phyloP scores from a whole-genome alignment of 345 rosid genomes.

The Euphorbia pulcherrima region DNA sequence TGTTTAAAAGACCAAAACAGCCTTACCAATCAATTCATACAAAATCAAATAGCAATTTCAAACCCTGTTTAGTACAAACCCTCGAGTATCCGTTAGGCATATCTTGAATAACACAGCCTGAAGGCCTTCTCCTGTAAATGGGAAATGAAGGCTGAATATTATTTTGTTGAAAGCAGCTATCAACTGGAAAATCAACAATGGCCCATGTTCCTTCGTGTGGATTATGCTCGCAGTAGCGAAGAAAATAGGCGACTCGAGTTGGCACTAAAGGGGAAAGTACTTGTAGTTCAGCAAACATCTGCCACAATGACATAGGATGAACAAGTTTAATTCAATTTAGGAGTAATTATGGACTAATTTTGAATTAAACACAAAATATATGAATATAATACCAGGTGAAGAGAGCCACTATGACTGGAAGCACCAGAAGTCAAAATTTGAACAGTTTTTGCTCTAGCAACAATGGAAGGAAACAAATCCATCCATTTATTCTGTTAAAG shows the following conservation, averaged over 20 bases:
- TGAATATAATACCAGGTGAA: constrained; percentile 53
- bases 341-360: too few species aligned
- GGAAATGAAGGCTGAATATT: constrained; percentile 47
- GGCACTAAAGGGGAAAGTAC: constrained; percentile 79
- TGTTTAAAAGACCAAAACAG: constrained; percentile 15
- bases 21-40: background rate
- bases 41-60: background rate
- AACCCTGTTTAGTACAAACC: constrained; percentile 25
- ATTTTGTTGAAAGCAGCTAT: constrained; percentile 43
- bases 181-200: constrained; percentile 77
- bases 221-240: constrained; percentile 78
- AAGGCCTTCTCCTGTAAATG: constrained; percentile 58
- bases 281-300: constrained; percentile 92
- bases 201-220: constrained; percentile 63
- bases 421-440: constrained; percentile 61
- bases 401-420: constrained; percentile 71
- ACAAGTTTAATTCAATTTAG: too few species aligned
- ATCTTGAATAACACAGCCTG: constrained; percentile 90
- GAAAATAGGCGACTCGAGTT: constrained; percentile 71
- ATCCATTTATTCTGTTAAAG: constrained; percentile 67
- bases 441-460: constrained; percentile 75
- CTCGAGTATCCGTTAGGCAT: constrained; percentile 96
- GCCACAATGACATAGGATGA: constrained; percentile 4
- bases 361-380: too few species aligned
- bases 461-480: constrained; percentile 86